Conservation (phyloP, 2,329 filamentous ascomycete genomes). For the Claviceps fusiformis region DNA sequence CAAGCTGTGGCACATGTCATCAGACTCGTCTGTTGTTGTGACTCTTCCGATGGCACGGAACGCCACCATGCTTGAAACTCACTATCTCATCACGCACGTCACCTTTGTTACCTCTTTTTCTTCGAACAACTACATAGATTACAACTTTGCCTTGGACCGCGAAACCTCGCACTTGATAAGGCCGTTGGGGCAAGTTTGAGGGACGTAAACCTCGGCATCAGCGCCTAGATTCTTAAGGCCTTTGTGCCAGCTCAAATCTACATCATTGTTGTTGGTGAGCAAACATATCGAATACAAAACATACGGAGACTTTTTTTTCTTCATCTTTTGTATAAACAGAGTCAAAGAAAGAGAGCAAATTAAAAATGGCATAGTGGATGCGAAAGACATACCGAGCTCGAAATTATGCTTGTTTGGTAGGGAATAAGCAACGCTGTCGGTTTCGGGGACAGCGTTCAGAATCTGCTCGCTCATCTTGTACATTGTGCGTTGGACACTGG, state of each 20-base stretch:
- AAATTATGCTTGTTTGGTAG: conserved; percentile 99
- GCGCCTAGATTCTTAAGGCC: conserved; percentile 87
- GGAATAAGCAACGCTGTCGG: conserved; percentile 63
- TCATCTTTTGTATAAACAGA: no score
- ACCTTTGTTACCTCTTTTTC: neutral
- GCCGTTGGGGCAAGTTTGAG: conserved; percentile 85
- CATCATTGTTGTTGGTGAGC: neutral
- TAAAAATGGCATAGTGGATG: neutral
- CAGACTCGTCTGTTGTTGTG: no score
- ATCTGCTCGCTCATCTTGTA: conserved; percentile 96
- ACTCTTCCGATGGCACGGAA: no score
- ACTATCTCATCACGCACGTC: neutral
- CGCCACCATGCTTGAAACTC: no score
- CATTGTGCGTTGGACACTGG: conserved; percentile 94
- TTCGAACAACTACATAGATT: neutral
- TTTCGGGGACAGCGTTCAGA: conserved; percentile 56
- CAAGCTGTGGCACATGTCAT: neutral
- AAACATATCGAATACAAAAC: neutral
- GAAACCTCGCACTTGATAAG: conserved; percentile 88
- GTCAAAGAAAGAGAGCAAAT: neutral
- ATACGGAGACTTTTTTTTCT: neutral
- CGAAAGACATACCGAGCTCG: conserved; percentile 58
- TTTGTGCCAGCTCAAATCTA: conserved; percentile 94
- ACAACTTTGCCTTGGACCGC: conserved; percentile 25
- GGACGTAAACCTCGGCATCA: conserved; percentile 89